Percentiles rank a stretch among this genome's conserved stretches.
These are phyloP conservation scores for Cicer arietinum DNA, from an alignment of 306 rosid genomes.

Conservation along the genomic window DNA sequence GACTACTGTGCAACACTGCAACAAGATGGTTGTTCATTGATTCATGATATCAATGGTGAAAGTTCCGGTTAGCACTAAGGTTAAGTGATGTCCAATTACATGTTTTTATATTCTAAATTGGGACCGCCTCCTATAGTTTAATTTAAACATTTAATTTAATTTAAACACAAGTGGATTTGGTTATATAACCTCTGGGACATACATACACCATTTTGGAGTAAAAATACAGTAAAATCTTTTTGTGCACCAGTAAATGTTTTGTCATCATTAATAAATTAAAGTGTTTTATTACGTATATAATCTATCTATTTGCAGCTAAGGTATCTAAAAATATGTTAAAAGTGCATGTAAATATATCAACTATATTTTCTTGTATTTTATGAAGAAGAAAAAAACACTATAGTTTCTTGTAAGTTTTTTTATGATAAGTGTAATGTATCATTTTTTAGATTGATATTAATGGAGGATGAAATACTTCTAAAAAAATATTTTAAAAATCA, in stretches of 20 bases:
- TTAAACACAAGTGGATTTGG: slow-evolving; percentile 42
- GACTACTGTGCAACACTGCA: slow-evolving; percentile 34
- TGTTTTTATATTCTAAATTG: slow-evolving; percentile 9
- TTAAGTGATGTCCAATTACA: slow-evolving; percentile 39
- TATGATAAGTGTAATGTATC: too few species aligned
- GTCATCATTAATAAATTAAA: background rate
- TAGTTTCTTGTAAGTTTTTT: too few species aligned
- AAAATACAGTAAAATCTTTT: background rate
- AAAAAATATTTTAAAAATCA: too few species aligned
- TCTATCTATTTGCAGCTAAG: slow-evolving; percentile 11
- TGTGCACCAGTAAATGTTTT: background rate
- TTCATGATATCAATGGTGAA: slow-evolving; percentile 40
- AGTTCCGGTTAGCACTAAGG: slow-evolving; percentile 34
- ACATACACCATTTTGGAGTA: background rate
- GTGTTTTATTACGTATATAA: background rate
- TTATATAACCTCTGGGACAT: background rate
- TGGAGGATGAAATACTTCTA: too few species aligned
- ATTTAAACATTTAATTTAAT: slow-evolving; percentile 18
- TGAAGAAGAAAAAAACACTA: too few species aligned
- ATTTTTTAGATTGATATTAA: too few species aligned
- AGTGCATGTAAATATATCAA: too few species aligned
- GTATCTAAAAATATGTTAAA: background rate
- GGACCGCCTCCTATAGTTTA: background rate
- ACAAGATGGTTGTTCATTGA: slow-evolving; percentile 40
- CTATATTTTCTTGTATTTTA: too few species aligned